Conservation (phyloP, 345 rosid species). For the Populus deltoides region DNA sequence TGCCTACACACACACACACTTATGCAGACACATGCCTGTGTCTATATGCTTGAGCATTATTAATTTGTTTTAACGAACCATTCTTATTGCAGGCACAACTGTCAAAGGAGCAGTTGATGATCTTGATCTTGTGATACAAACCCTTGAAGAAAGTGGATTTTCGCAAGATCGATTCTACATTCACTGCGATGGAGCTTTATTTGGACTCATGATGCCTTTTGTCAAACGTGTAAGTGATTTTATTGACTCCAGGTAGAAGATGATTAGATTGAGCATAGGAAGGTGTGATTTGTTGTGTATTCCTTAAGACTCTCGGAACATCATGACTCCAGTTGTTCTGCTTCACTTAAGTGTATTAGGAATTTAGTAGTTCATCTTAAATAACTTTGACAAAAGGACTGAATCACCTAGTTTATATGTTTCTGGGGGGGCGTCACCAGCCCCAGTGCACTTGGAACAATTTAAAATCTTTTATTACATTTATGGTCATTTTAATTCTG, state of each 20-base stretch:
- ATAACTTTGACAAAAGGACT: not conserved
- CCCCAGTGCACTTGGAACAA: not conserved
- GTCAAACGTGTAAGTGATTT: constrained; percentile 67
- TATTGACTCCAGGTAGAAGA: not conserved
- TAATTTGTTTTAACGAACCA: not conserved
- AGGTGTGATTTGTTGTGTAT: not conserved
- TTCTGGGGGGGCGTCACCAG: not conserved
- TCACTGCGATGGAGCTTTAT: constrained; percentile 95
- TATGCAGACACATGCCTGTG: not conserved
- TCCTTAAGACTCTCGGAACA: not conserved
- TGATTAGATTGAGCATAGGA: not conserved
- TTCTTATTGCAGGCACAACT: constrained; percentile 61
- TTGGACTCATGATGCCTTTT: constrained; percentile 99
- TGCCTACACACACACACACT: not conserved
- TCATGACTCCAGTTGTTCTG: not conserved
- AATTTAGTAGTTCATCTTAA: not conserved
- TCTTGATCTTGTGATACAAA: constrained; percentile 85
- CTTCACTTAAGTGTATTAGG: not conserved
- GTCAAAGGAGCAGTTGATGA: constrained; percentile 99
- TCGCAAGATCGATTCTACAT: constrained; percentile 77
- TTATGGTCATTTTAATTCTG: not conserved
- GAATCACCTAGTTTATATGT: not conserved
- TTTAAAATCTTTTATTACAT: not conserved
- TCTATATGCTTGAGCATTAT: not conserved
- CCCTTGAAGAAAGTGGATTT: constrained; percentile 84